Evolutionary conservation across 2,329 filamentous ascomycete species (phyloP).

Genomic region (Cladophialophora exuberans): DNA sequence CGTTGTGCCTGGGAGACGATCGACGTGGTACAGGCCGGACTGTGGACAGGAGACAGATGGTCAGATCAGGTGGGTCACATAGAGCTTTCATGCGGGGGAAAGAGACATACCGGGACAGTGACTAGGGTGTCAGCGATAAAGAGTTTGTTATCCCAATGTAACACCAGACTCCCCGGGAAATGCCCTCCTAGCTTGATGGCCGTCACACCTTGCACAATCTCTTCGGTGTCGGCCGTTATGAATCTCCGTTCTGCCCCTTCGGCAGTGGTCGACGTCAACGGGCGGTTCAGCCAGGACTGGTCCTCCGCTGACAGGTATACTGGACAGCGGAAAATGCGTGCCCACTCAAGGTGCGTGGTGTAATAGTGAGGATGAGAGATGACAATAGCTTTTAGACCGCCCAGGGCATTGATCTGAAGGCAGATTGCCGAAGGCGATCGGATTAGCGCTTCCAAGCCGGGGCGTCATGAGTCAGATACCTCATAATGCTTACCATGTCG

Average conservation of each 20-base stretch:
- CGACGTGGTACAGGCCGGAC: constrained; percentile 51
- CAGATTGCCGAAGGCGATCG: neutral
- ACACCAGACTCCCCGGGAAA: neutral
- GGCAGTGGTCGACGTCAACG: neutral
- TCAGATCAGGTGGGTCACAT: neutral
- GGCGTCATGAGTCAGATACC: neutral
- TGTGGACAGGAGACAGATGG: neutral
- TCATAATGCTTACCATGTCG: constrained; percentile 35
- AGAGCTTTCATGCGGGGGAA: neutral
- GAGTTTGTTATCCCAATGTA: neutral
- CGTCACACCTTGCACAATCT: neutral
- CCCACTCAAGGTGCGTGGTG: neutral
- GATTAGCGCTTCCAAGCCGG: neutral
- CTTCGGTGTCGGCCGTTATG: neutral
- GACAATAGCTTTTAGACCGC: neutral
- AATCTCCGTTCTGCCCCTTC: neutral
- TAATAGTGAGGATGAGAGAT: neutral
- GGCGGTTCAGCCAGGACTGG: neutral
- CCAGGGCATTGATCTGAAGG: neutral
- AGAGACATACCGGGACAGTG: constrained; percentile 59
- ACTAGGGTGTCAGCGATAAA: constrained; percentile 39
- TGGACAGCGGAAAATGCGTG: neutral
- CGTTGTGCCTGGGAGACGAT: neutral
- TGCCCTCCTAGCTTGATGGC: constrained; percentile 1
- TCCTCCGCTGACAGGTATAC: neutral